Percentiles rank a stretch among this genome's conserved stretches.
Evolutionary conservation across 441 rosid species (phyloP).

Genomic region (Bruguiera hainesii): DNA sequence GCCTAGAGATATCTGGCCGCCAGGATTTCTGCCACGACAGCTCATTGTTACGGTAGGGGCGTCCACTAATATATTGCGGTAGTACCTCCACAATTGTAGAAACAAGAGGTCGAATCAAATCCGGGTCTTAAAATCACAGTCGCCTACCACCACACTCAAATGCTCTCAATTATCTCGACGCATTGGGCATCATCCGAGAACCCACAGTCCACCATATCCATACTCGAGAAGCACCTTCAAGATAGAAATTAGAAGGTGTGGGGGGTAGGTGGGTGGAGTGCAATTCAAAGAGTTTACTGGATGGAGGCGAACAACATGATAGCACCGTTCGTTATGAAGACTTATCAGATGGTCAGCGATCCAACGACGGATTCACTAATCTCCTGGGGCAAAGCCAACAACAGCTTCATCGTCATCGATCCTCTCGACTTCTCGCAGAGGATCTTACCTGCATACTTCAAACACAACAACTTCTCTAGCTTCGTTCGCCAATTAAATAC

Average conservation of each 20-base stretch:
- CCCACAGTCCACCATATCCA: too few species aligned
- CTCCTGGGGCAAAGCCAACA: constrained; percentile 63
- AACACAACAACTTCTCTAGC: constrained; percentile 88
- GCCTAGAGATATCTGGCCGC: constrained; percentile 26
- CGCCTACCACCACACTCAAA: too few species aligned
- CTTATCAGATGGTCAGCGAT: constrained; percentile 79
- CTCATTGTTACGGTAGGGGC: constrained; percentile 17
- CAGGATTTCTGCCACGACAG: constrained; percentile 27
- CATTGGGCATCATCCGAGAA: too few species aligned
- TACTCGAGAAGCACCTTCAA: too few species aligned
- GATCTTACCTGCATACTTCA: constrained; percentile 71
- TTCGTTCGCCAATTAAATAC: constrained; percentile 85
- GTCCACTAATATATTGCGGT: constrained; percentile 26
- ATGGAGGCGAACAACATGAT: constrained; percentile 40
- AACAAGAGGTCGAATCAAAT: too few species aligned
- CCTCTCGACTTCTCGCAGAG: constrained; percentile 67
- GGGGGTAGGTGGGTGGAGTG: too few species aligned
- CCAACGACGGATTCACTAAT: constrained; percentile 55
- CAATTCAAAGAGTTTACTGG: background rate
- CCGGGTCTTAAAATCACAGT: too few species aligned
- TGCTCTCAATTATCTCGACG: too few species aligned
- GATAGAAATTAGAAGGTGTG: too few species aligned
- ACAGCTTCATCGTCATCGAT: constrained; percentile 78
- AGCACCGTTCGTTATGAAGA: constrained; percentile 79
- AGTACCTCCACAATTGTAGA: background rate